These are phyloP conservation scores for Auricularia cornea DNA, from an alignment of 768 basidiomycete species.

Conservation along the genomic window DNA sequence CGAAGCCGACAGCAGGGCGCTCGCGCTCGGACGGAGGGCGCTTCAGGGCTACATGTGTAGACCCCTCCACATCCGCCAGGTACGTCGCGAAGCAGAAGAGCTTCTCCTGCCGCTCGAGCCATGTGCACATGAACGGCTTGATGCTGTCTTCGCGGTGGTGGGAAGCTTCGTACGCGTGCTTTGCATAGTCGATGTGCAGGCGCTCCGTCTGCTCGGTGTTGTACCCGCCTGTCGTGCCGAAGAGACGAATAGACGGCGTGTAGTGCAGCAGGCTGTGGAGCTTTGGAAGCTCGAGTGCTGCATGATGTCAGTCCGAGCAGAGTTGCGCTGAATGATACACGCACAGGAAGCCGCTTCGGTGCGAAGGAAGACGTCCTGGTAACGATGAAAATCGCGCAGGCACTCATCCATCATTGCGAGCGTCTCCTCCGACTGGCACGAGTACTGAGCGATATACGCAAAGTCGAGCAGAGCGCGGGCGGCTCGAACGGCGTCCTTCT, in stretches of 20 bases:
- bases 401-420: slow-evolving; percentile 20
- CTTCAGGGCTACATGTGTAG: neutral
- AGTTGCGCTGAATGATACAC: slow-evolving; percentile 6
- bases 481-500: slow-evolving; percentile 8
- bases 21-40: neutral
- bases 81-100: neutral
- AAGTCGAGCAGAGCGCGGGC: slow-evolving; percentile 29
- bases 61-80: neutral
- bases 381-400: slow-evolving; percentile 26
- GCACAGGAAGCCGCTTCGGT: slow-evolving; percentile 19
- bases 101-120: slow-evolving; percentile 21
- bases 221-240: slow-evolving; percentile 32
- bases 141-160: too few species aligned
- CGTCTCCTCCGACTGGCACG: slow-evolving; percentile 22
- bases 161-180: slow-evolving; percentile 8
- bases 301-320: neutral
- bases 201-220: slow-evolving; percentile 33
- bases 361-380: slow-evolving; percentile 29
- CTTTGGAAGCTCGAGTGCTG: slow-evolving; percentile 35
- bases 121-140: slow-evolving; percentile 4
- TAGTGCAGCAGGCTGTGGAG: slow-evolving; percentile 32
- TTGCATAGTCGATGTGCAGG: slow-evolving; percentile 25
- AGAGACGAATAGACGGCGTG: slow-evolving; percentile 16
- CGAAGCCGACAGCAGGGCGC: neutral
- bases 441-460: slow-evolving; percentile 29